phyloP scores from a whole-genome alignment of 1,139 yeast genomes.

The Scheffersomyces insectosa region DNA sequence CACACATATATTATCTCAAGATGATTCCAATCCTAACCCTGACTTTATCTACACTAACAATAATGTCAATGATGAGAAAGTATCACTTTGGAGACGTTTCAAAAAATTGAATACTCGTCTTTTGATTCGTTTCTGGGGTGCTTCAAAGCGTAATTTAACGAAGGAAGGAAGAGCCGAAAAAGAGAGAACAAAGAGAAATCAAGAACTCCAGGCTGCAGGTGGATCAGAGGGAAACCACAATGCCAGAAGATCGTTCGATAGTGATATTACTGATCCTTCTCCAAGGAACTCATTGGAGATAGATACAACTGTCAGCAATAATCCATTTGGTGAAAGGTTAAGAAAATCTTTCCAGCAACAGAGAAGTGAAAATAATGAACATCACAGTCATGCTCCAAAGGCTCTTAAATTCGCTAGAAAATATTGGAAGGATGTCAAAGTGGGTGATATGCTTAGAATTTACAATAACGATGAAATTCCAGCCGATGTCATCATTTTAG shows the following conservation, averaged over 20 bases:
- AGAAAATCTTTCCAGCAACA: constrained; percentile 25
- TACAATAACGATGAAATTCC: constrained; percentile 60
- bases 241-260: constrained; percentile 37
- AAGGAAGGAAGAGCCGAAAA: constrained; percentile 39
- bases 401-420: constrained; percentile 33
- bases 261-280: constrained; percentile 18
- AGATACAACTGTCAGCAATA: constrained; percentile 4
- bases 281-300: constrained; percentile 6
- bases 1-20: constrained; percentile 43
- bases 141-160: constrained; percentile 33
- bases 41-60: constrained; percentile 34
- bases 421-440: constrained; percentile 56
- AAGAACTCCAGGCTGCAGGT: constrained; percentile 4
- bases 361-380: constrained; percentile 4
- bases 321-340: constrained; percentile 23
- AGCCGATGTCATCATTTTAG: constrained; percentile 52
- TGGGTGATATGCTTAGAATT: constrained; percentile 54
- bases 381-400: constrained; percentile 11
- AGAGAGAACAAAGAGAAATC: constrained; percentile 19
- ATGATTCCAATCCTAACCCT: constrained; percentile 4
- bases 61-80: constrained; percentile 48
- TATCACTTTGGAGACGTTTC: constrained; percentile 61
- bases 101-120: constrained; percentile 48
- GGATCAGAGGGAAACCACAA: constrained; percentile 5
- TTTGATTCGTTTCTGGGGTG: constrained; percentile 29